Percentiles rank a stretch among this genome's conserved stretches.
These are phyloP conservation scores for Saturnispora diversa DNA, from an alignment of 805 yeast species.

Conservation along the genomic window DNA sequence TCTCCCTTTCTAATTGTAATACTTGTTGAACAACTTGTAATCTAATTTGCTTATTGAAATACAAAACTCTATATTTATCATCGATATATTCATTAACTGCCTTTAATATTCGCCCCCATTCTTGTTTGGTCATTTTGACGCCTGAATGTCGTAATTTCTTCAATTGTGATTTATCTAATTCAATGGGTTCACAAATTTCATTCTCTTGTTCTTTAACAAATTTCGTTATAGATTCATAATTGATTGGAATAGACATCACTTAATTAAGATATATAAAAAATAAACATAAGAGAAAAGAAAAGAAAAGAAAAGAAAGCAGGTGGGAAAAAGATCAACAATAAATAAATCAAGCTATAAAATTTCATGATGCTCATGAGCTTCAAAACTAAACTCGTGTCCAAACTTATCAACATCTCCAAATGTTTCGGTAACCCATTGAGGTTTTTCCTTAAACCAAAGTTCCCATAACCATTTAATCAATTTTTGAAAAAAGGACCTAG, in stretches of 20 bases:
- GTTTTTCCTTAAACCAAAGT: neutral
- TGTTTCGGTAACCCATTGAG: neutral
- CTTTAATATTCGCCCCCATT: slow-evolving; percentile 5
- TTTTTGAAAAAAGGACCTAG: slow-evolving; percentile 1
- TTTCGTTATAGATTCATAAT: slow-evolving; percentile 22
- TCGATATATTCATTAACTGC: slow-evolving; percentile 9
- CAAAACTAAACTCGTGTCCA: slow-evolving; percentile 8
- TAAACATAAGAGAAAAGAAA: neutral
- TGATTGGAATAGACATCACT: slow-evolving; percentile 12
- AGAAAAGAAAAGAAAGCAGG: neutral
- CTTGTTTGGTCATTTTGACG: slow-evolving; percentile 9
- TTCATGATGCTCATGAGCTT: slow-evolving; percentile 9
- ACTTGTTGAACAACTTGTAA: slow-evolving; percentile 27
- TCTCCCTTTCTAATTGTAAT: slow-evolving; percentile 20
- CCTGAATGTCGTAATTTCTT: slow-evolving; percentile 12
- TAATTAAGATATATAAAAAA: neutral
- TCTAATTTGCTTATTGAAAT: slow-evolving; percentile 26
- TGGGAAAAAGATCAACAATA: neutral
- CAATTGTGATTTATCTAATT: slow-evolving; percentile 13
- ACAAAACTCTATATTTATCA: slow-evolving; percentile 17
- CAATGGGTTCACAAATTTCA: slow-evolving; percentile 17
- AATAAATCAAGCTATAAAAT: no score
- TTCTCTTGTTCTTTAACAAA: slow-evolving; percentile 23
- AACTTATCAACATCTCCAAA: slow-evolving; percentile 9
- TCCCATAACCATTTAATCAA: slow-evolving; percentile 10